phyloP scores from a whole-genome alignment of 495 filamentous ascomycete genomes.

The Neurospora sublineolata region DNA sequence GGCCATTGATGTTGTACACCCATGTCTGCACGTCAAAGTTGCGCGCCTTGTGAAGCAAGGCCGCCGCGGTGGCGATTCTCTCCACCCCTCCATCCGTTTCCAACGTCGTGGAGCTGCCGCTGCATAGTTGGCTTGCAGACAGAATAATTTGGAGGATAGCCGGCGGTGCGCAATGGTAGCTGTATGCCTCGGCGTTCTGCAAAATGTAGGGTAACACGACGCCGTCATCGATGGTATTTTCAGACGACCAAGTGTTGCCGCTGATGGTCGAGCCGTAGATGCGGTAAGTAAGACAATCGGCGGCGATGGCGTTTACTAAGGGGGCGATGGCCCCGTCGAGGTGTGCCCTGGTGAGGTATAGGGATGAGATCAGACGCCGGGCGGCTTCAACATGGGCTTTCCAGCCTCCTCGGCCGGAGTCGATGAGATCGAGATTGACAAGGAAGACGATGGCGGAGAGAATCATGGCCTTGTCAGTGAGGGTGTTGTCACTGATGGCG shows the following conservation, averaged over 20 bases:
- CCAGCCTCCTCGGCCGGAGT: slow-evolving; percentile 45
- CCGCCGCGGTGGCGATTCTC: slow-evolving; percentile 13
- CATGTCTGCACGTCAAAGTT: slow-evolving; percentile 25
- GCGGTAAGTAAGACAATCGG: slow-evolving; percentile 35
- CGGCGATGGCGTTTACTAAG: slow-evolving; percentile 29
- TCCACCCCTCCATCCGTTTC: background rate
- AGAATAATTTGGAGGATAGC: slow-evolving; percentile 28
- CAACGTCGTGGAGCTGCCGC: slow-evolving; percentile 2
- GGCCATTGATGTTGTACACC: slow-evolving; percentile 25
- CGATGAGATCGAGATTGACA: slow-evolving; percentile 46
- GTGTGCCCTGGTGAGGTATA: slow-evolving; percentile 10
- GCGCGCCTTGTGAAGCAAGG: slow-evolving; percentile 20
- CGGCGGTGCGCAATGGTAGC: slow-evolving; percentile 37
- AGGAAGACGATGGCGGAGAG: slow-evolving; percentile 44
- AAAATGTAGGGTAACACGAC: slow-evolving; percentile 24
- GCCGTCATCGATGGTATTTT: slow-evolving; percentile 8
- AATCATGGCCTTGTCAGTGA: slow-evolving; percentile 29
- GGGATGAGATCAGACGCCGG: slow-evolving; percentile 28
- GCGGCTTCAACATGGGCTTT: slow-evolving; percentile 42
- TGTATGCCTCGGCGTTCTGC: slow-evolving; percentile 30
- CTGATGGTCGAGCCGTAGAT: slow-evolving; percentile 26
- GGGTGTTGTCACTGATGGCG: slow-evolving; percentile 18
- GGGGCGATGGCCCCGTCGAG: slow-evolving; percentile 20
- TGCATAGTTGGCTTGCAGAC: slow-evolving; percentile 22
- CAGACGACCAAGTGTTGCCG: slow-evolving; percentile 1